phyloP scores from a whole-genome alignment of 257 asterid genomes.

The Catharanthus roseus region DNA sequence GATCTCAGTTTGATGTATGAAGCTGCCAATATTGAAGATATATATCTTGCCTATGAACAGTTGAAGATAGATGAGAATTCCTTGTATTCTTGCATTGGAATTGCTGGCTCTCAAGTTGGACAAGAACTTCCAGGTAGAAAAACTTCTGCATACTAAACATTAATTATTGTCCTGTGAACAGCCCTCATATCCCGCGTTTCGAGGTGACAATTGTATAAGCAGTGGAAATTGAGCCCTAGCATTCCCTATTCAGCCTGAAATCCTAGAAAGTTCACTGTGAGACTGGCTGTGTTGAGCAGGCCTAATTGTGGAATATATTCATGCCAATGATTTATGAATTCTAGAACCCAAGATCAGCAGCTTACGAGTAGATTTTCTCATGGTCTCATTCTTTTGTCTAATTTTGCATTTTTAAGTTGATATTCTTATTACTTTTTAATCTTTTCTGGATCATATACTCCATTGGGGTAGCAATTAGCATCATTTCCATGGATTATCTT shows the following conservation, averaged over 20 bases:
- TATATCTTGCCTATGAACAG: slow-evolving; percentile 78
- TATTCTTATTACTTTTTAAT: too few species aligned
- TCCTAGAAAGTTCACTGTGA: neutral
- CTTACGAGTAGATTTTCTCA: too few species aligned
- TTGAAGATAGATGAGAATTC: slow-evolving; percentile 80
- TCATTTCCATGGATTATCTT: too few species aligned
- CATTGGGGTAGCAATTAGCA: too few species aligned
- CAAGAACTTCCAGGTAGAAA: slow-evolving; percentile 56
- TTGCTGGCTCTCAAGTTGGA: slow-evolving; percentile 88
- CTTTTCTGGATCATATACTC: too few species aligned
- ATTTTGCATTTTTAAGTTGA: too few species aligned
- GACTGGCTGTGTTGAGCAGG: neutral
- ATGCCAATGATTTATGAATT: too few species aligned
- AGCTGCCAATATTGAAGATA: slow-evolving; percentile 70
- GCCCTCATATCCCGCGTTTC: neutral
- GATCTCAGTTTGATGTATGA: slow-evolving; percentile 77
- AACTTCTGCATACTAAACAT: neutral
- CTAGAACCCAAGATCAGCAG: too few species aligned
- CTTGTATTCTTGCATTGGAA: slow-evolving; percentile 85
- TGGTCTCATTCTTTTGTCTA: too few species aligned
- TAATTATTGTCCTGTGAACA: neutral
- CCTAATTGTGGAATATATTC: too few species aligned
- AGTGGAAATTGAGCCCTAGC: neutral
- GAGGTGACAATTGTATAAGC: neutral
- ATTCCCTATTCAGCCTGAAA: neutral